These are phyloP conservation scores for Abrus pulchellus DNA, from an alignment of 306 rosid genomes.

Conservation along the genomic window DNA sequence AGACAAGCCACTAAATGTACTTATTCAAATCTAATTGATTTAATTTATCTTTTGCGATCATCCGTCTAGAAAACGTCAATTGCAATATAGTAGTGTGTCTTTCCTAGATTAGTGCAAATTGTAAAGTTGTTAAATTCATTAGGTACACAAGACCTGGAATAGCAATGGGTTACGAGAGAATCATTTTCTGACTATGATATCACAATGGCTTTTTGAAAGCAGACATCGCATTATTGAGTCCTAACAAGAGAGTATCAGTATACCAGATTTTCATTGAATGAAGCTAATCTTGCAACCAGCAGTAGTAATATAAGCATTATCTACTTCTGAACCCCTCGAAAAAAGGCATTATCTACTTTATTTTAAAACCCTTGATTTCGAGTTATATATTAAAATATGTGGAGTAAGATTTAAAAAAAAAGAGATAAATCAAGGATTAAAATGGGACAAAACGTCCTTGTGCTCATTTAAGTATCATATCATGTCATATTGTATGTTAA, in stretches of 20 bases:
- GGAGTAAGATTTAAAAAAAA: conserved; percentile 9
- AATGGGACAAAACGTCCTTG: conserved; percentile 10
- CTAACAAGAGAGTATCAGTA: not conserved
- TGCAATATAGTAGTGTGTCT: conserved; percentile 16
- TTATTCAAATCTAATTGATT: not conserved
- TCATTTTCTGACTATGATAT: not conserved
- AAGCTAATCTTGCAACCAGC: not conserved
- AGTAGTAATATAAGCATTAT: not conserved
- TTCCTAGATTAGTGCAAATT: conserved; percentile 9
- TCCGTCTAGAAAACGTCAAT: not conserved
- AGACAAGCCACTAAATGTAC: not conserved
- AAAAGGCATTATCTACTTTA: not conserved
- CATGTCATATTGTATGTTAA: not conserved
- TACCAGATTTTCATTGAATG: conserved; percentile 8
- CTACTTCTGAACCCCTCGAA: not conserved
- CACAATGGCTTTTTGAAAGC: conserved; percentile 15
- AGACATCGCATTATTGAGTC: not conserved
- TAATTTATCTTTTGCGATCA: not conserved
- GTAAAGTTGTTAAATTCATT: not conserved
- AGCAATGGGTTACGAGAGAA: not conserved
- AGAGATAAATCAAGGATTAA: not conserved
- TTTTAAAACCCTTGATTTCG: not conserved
- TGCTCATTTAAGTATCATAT: conserved; percentile 27
- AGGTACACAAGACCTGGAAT: not conserved
- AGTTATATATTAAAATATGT: not conserved